Percentiles rank a stretch among this genome's conserved stretches.
Conservation (phyloP, 441 rosid genomes). For the Euphorbia celastroides region DNA sequence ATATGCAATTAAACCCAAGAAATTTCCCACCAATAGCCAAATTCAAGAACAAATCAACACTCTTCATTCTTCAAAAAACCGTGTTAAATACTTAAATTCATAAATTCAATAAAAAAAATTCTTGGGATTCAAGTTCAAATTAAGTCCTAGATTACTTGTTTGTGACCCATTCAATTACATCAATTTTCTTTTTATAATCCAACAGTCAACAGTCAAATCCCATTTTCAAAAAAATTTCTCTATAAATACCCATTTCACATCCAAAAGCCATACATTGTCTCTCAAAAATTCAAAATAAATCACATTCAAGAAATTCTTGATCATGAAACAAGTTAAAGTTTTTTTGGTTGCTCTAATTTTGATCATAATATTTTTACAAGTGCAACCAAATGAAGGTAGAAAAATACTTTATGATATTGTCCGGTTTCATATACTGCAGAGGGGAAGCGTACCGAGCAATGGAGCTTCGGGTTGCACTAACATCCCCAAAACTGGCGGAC, state of each 20-base stretch:
- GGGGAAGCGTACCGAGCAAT: slow-evolving; percentile 35
- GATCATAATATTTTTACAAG: slow-evolving; percentile 21
- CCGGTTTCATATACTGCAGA: slow-evolving; percentile 38
- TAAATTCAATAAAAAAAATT: too few relatives aligned
- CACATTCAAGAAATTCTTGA: too few relatives aligned
- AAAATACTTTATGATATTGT: slow-evolving; percentile 25
- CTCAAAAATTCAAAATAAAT: too few relatives aligned
- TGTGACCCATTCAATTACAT: slow-evolving; percentile 22
- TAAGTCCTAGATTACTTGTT: not conserved
- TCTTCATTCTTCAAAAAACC: not conserved
- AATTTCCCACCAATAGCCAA: slow-evolving; percentile 11
- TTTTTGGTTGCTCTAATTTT: slow-evolving; percentile 18
- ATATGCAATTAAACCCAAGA: not conserved
- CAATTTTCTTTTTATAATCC: not conserved
- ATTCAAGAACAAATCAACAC: slow-evolving; percentile 7
- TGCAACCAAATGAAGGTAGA: slow-evolving; percentile 25
- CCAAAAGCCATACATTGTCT: not conserved
- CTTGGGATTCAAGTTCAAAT: slow-evolving; percentile 18
- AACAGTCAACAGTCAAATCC: slow-evolving; percentile 29
- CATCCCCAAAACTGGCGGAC: slow-evolving; percentile 39
- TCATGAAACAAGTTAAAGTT: slow-evolving; percentile 19
- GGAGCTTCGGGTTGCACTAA: slow-evolving; percentile 55
- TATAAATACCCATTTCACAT: not conserved
- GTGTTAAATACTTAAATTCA: not conserved
- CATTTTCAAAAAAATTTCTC: not conserved